Percentiles rank a stretch among this genome's conserved stretches.
Conservation (phyloP, 345 rosid genomes). For the Brassica juncea region DNA sequence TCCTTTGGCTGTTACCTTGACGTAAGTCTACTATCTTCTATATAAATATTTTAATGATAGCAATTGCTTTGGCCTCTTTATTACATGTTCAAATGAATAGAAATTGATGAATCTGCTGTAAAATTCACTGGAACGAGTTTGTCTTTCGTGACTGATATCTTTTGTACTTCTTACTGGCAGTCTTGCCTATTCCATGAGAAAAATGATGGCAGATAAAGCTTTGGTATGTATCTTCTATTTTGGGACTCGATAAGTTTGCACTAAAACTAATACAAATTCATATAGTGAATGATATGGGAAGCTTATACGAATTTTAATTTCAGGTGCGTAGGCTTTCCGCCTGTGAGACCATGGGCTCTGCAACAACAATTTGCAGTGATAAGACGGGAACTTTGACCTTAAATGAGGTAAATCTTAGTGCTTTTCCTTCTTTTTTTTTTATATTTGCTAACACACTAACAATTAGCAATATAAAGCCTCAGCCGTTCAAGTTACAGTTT, state of each 20-base stretch:
- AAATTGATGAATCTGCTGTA: constrained; percentile 5
- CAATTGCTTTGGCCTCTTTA: constrained; percentile 13
- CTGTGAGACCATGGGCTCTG: constrained; percentile 98
- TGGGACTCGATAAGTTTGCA: background rate
- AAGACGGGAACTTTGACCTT: constrained; percentile 94
- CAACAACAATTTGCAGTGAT: constrained; percentile 96
- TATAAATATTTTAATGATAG: constrained; percentile 3
- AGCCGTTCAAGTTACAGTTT: constrained; percentile 1
- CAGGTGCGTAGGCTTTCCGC: constrained; percentile 99
- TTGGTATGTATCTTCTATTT: constrained; percentile 53
- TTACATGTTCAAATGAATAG: background rate
- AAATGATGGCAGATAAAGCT: constrained; percentile 99
- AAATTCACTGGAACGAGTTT: background rate
- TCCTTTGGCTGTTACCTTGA: constrained; percentile 94
- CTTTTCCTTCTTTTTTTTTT: constrained; percentile 11
- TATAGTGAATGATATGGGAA: background rate
- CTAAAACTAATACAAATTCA: background rate
- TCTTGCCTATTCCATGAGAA: constrained; percentile 96
- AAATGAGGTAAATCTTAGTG: constrained; percentile 57
- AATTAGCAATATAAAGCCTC: constrained; percentile 4
- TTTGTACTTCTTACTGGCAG: constrained; percentile 44
- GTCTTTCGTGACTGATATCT: constrained; percentile 15
- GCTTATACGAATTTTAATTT: constrained; percentile 29
- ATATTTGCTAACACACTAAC: constrained; percentile 9
- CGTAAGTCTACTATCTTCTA: constrained; percentile 58